These are phyloP conservation scores for Didymella keratinophila DNA, from an alignment of 2,329 filamentous ascomycete species.

Conservation along the genomic window DNA sequence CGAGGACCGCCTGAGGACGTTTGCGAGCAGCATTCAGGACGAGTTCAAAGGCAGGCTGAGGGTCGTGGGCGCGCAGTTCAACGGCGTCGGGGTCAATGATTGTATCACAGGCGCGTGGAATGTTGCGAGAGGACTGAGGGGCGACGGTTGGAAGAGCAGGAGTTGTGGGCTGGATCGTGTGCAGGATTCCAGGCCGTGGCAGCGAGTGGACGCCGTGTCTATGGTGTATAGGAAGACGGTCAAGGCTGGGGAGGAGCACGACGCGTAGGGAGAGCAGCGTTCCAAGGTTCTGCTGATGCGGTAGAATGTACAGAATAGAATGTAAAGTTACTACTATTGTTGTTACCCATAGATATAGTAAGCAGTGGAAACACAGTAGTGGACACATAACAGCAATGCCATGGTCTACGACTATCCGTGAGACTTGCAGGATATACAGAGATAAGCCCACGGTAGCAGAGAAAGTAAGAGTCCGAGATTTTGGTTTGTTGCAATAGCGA, in stretches of 20 bases:
- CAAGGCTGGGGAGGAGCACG: not conserved
- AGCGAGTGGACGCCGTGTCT: not conserved
- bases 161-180: slow-evolving; percentile 38
- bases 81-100: slow-evolving; percentile 60
- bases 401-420: too few relatives aligned
- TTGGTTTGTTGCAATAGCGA: too few relatives aligned
- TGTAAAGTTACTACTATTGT: too few relatives aligned
- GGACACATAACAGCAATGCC: too few relatives aligned
- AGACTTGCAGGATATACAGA: too few relatives aligned
- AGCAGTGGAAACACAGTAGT: too few relatives aligned
- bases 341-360: too few relatives aligned
- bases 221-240: slow-evolving; percentile 6
- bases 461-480: too few relatives aligned
- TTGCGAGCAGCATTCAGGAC: slow-evolving; percentile 63
- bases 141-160: slow-evolving; percentile 41
- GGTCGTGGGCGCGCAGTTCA: slow-evolving; percentile 62
- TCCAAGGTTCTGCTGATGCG: not conserved
- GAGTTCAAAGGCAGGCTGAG: slow-evolving; percentile 69
- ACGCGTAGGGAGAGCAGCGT: too few relatives aligned
- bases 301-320: not conserved
- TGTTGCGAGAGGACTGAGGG: slow-evolving; percentile 54
- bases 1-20: slow-evolving; percentile 63
- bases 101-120: slow-evolving; percentile 64
- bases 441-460: too few relatives aligned
- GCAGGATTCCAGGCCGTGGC: slow-evolving; percentile 27